These are phyloP conservation scores for Candida pini DNA, from an alignment of 805 yeast genomes.

Conservation along the genomic window DNA sequence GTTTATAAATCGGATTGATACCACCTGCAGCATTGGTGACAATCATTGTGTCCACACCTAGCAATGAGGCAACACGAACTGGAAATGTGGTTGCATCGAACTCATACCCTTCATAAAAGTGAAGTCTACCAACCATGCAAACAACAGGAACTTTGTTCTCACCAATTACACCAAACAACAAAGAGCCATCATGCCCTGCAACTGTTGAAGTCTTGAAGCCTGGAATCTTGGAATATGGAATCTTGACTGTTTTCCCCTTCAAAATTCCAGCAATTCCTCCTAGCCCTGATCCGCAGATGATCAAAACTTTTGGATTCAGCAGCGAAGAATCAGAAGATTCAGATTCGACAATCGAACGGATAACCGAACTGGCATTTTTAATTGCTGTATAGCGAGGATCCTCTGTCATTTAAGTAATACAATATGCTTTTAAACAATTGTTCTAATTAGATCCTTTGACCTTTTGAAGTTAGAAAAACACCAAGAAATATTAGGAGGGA, in stretches of 20 bases:
- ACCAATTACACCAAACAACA: slow-evolving; percentile 76
- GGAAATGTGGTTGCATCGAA: slow-evolving; percentile 82
- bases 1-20: slow-evolving; percentile 53
- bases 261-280: slow-evolving; percentile 72
- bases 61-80: slow-evolving; percentile 60
- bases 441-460: too few species aligned
- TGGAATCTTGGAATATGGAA: slow-evolving; percentile 68
- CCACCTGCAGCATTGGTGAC: slow-evolving; percentile 99
- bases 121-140: slow-evolving; percentile 92
- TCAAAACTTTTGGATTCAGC: slow-evolving; percentile 54
- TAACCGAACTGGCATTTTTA: slow-evolving; percentile 10
- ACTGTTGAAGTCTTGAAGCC: slow-evolving; percentile 81
- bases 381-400: too few species aligned
- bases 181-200: slow-evolving; percentile 81
- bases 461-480: too few species aligned
- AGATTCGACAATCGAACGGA: slow-evolving; percentile 8
- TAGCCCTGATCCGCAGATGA: slow-evolving; percentile 92
- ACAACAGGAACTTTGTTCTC: slow-evolving; percentile 67
- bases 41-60: slow-evolving; percentile 59
- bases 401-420: too few species aligned
- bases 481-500: too few species aligned
- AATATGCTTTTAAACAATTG: too few species aligned
- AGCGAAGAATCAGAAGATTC: slow-evolving; percentile 4
- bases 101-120: slow-evolving; percentile 88
- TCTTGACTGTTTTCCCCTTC: slow-evolving; percentile 36